Evolutionary conservation across 345 rosid genomes (phyloP).

Genomic region (Sisymbrium altissimum): DNA sequence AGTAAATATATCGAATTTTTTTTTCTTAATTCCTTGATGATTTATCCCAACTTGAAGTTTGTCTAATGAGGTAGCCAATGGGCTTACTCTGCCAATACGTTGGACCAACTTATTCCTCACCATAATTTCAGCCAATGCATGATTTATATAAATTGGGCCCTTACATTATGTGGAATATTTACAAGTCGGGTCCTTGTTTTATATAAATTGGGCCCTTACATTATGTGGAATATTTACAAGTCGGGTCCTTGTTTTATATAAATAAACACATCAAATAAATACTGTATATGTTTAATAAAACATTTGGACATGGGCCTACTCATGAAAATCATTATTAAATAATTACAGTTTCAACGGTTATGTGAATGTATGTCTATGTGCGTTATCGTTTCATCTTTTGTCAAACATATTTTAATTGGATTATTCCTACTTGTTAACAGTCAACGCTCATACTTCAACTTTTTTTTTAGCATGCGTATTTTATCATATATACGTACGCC

Average conservation of each 20-base stretch:
- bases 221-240: too few species aligned
- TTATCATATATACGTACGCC: too few species aligned
- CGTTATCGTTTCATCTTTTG: background rate
- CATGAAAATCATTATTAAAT: background rate
- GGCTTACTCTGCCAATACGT: background rate
- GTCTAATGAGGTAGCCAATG: background rate
- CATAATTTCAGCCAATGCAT: background rate
- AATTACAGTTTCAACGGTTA: background rate
- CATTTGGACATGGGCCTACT: background rate
- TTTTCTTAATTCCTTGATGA: too few species aligned
- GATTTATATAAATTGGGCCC: too few species aligned
- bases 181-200: background rate
- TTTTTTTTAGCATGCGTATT: background rate
- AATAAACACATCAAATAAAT: too few species aligned
- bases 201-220: background rate
- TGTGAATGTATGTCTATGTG: background rate
- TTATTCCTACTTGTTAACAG: background rate
- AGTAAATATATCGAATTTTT: too few species aligned
- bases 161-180: too few species aligned
- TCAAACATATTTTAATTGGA: background rate
- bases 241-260: background rate
- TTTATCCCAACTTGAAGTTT: background rate
- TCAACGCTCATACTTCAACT: background rate
- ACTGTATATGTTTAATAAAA: background rate
- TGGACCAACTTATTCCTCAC: slow-evolving; percentile 7